A percentile compares a stretch with the other conserved stretches of the same genome.
These are phyloP conservation scores for Articulospora tetracladia DNA, from an alignment of 495 filamentous ascomycete species.

Conservation along the genomic window DNA sequence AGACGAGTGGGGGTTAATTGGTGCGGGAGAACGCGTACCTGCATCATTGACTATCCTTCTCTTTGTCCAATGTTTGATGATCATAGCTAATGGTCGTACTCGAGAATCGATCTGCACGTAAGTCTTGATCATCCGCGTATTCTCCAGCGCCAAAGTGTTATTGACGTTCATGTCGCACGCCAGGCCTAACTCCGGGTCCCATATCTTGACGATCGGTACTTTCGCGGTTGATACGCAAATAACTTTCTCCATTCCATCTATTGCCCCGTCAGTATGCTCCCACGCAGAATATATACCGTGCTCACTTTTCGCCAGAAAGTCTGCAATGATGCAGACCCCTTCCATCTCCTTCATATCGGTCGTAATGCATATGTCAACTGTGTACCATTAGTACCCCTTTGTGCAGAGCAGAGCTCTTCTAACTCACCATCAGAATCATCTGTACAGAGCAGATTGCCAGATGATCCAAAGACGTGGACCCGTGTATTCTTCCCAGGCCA, in stretches of 20 bases:
- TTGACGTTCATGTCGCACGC: conserved; percentile 99
- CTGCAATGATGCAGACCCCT: conserved; percentile 81
- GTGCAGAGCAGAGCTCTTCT: neutral
- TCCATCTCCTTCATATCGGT: conserved; percentile 84
- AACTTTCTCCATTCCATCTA: conserved; percentile 94
- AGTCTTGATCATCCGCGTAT: conserved; percentile 96
- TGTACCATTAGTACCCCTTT: conserved; percentile 28
- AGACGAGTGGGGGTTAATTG: neutral
- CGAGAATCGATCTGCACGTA: conserved; percentile 93
- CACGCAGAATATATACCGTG: neutral
- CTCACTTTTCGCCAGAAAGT: conserved; percentile 79
- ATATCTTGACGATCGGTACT: conserved; percentile 98
- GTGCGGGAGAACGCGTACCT: conserved; percentile 49
- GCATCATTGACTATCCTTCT: conserved; percentile 91
- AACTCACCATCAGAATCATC: conserved; percentile 91
- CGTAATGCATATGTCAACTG: conserved; percentile 97
- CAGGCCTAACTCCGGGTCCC: conserved; percentile 87
- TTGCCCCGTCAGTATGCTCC: conserved; percentile 1
- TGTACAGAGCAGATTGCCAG: conserved; percentile 91
- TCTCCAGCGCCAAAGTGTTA: conserved; percentile 89
- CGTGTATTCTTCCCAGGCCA: conserved; percentile 90
- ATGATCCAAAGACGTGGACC: conserved; percentile 94
- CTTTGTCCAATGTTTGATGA: conserved; percentile 96
- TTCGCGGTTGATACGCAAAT: conserved; percentile 91
- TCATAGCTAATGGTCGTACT: conserved; percentile 89